A percentile compares a stretch with the other conserved stretches of the same genome.
phyloP scores from a whole-genome alignment of 78 protist genomes.

The Mastigamoeba balamuthi region DNA sequence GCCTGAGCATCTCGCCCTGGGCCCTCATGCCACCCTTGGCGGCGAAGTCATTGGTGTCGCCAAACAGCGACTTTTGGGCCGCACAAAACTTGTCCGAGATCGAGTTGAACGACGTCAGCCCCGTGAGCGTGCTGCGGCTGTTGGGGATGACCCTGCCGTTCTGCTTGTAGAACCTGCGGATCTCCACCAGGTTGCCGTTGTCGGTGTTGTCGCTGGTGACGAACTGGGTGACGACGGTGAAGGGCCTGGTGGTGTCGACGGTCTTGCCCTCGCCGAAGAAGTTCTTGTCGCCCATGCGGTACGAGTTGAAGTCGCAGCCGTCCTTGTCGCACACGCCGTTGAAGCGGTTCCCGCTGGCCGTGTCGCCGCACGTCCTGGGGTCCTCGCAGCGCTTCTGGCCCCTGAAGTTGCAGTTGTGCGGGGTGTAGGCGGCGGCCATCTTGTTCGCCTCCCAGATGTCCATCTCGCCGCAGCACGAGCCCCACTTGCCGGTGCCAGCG shows the following conservation, averaged over 20 bases:
- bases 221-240: slow-evolving; percentile 65
- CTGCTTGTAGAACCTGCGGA: slow-evolving; percentile 50
- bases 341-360: slow-evolving; percentile 18
- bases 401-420: slow-evolving; percentile 37
- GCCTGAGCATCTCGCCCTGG: slow-evolving; percentile 33
- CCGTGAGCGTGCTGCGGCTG: not conserved
- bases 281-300: slow-evolving; percentile 35
- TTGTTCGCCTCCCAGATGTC: slow-evolving; percentile 65
- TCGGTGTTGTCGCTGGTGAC: slow-evolving; percentile 45
- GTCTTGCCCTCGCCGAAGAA: slow-evolving; percentile 36
- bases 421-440: slow-evolving; percentile 44
- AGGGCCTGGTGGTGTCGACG: slow-evolving; percentile 31
- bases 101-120: not conserved
- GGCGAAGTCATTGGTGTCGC: slow-evolving; percentile 22
- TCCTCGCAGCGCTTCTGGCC: slow-evolving; percentile 15
- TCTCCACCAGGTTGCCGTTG: slow-evolving; percentile 26
- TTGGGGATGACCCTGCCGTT: slow-evolving; percentile 21
- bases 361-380: slow-evolving; percentile 19
- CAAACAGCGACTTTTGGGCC: slow-evolving; percentile 2
- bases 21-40: slow-evolving; percentile 42
- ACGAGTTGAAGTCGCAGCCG: slow-evolving; percentile 62
- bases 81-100: slow-evolving; percentile 29
- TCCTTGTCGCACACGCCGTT: slow-evolving; percentile 47
- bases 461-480: slow-evolving; percentile 62
- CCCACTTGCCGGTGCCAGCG: slow-evolving; percentile 25